These are phyloP conservation scores for Russula griseocarnosa DNA, from an alignment of 768 basidiomycete species.

Conservation along the genomic window DNA sequence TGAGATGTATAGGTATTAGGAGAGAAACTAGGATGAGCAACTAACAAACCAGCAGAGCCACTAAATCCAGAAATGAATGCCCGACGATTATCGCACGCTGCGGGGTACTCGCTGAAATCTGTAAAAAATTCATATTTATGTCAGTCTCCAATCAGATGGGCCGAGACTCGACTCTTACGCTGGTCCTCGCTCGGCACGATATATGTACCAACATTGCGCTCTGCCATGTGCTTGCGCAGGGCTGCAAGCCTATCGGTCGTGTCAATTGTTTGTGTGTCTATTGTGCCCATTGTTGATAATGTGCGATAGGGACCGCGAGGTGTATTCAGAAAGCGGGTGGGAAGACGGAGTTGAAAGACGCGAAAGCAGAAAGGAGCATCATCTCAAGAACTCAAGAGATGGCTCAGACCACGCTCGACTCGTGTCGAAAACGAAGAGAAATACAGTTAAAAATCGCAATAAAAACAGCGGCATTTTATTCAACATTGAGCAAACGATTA, in stretches of 20 bases:
- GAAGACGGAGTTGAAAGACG: conserved; percentile 20
- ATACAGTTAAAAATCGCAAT: neutral
- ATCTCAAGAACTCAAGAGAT: too few relatives aligned
- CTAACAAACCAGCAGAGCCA: conserved; percentile 79
- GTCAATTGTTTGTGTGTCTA: conserved; percentile 45
- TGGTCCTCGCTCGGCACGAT: conserved; percentile 92
- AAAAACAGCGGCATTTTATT: neutral
- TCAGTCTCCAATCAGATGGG: conserved; percentile 2
- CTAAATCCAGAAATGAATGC: conserved; percentile 91
- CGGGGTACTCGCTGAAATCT: conserved; percentile 90
- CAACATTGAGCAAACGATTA: neutral
- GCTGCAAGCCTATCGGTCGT: conserved; percentile 59
- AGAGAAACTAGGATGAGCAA: neutral
- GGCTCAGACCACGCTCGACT: neutral
- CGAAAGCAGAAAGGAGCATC: conserved; percentile 17
- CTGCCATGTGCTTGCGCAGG: conserved; percentile 68
- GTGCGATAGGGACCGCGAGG: conserved; percentile 7
- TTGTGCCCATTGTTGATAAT: conserved; percentile 38
- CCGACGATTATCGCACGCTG: conserved; percentile 77
- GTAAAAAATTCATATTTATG: conserved; percentile 10
- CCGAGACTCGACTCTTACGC: conserved; percentile 56
- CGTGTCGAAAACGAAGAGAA: neutral
- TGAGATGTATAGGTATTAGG: conserved; percentile 30
- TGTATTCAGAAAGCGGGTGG: conserved; percentile 14
- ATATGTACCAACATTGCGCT: conserved; percentile 60